These are phyloP conservation scores for Delonix regia DNA, from an alignment of 306 rosid species.

Conservation along the genomic window DNA sequence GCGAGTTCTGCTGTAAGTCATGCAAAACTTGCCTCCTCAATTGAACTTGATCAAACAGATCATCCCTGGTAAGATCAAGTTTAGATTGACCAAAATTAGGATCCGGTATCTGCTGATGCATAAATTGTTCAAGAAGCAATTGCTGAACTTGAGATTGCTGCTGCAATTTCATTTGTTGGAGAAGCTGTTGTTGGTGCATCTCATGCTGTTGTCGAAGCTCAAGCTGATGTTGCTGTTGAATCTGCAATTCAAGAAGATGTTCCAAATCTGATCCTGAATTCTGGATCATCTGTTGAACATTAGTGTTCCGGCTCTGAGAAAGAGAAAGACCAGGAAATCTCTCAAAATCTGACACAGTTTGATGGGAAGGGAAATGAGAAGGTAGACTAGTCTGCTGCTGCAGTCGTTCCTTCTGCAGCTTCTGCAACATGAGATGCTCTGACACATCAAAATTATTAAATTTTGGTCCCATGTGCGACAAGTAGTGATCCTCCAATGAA, in stretches of 20 bases:
- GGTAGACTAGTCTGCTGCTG: conserved; percentile 51
- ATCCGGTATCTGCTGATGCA: conserved; percentile 65
- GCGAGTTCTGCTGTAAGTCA: conserved; percentile 59
- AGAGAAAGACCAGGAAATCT: conserved; percentile 49
- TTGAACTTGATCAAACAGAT: conserved; percentile 59
- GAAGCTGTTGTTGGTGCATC: conserved; percentile 61
- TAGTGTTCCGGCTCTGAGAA: conserved; percentile 49
- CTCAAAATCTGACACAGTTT: conserved; percentile 50
- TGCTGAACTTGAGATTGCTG: conserved; percentile 69
- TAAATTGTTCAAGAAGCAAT: conserved; percentile 60
- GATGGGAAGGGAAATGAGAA: conserved; percentile 46
- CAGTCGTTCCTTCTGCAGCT: conserved; percentile 54
- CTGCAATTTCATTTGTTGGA: conserved; percentile 62
- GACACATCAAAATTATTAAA: conserved; percentile 45
- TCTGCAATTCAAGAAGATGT: conserved; percentile 52
- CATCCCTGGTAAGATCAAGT: conserved; percentile 53
- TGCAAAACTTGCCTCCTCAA: conserved; percentile 49
- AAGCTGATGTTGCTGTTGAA: conserved; percentile 52
- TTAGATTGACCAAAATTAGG: conserved; percentile 62
- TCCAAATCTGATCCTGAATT: conserved; percentile 62
- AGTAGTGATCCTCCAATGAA: conserved; percentile 51
- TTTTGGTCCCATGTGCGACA: conserved; percentile 49
- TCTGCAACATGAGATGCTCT: conserved; percentile 56
- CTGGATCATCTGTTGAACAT: conserved; percentile 54
- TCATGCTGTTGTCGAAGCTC: conserved; percentile 65